Conservation (phyloP, 805 yeast genomes). For the Lipomyces lipofer region DNA sequence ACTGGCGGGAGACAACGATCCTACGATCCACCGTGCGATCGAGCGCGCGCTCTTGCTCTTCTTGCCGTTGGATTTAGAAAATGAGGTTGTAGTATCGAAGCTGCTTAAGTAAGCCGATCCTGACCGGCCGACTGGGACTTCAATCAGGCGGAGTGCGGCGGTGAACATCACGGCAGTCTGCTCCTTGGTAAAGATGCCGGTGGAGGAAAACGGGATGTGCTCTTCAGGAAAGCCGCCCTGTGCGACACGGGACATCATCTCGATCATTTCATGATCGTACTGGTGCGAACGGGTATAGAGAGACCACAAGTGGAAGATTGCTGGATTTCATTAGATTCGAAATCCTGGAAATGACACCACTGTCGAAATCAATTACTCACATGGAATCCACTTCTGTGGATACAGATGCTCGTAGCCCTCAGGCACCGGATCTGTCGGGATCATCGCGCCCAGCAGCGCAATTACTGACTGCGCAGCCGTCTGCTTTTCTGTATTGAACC, state of each 20-base stretch:
- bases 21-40: conserved; percentile 56
- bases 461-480: conserved; percentile 11
- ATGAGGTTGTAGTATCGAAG: background rate
- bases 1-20: conserved; percentile 47
- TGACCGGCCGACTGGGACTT: conserved; percentile 51
- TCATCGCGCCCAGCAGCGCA: conserved; percentile 7
- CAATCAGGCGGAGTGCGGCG: conserved; percentile 43
- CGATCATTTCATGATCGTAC: conserved; percentile 64
- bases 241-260: conserved; percentile 63
- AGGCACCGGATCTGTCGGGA: conserved; percentile 13
- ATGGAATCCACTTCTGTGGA: conserved; percentile 26
- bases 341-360: background rate
- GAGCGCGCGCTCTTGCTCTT: conserved; percentile 39
- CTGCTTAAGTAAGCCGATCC: conserved; percentile 43
- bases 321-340: conserved; percentile 32
- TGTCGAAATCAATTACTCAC: conserved; percentile 7
- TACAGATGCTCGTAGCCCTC: conserved; percentile 1
- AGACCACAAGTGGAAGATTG: conserved; percentile 74
- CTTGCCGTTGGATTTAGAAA: conserved; percentile 16
- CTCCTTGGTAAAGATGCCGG: conserved; percentile 62
- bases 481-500: conserved; percentile 14
- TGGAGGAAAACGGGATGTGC: conserved; percentile 46
- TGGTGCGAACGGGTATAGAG: conserved; percentile 49
- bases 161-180: conserved; percentile 66
- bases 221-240: conserved; percentile 39